Evolutionary conservation across 768 basidiomycete genomes (phyloP).

Genomic region (Phlebiopsis flavidoalba): DNA sequence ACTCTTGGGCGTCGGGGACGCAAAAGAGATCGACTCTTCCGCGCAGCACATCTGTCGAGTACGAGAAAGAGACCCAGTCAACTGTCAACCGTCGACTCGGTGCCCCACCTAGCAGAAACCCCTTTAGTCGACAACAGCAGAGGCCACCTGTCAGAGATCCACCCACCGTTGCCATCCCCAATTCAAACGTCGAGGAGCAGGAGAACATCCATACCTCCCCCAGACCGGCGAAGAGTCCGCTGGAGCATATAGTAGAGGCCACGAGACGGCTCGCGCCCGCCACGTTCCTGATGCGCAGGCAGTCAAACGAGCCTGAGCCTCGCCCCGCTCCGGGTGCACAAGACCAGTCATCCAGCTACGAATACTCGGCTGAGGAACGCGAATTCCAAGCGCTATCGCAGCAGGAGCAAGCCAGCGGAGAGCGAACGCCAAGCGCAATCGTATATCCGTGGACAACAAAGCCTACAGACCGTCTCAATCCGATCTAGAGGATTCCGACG

Average conservation of each 20-base stretch:
- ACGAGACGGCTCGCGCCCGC: slow-evolving; percentile 51
- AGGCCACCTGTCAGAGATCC: slow-evolving; percentile 48
- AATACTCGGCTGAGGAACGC: slow-evolving; percentile 73
- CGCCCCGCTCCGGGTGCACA: slow-evolving; percentile 29
- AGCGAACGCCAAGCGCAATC: slow-evolving; percentile 39
- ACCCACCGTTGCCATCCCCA: slow-evolving; percentile 47
- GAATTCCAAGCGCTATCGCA: slow-evolving; percentile 39
- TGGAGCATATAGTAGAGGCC: slow-evolving; percentile 54
- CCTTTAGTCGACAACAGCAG: slow-evolving; percentile 20
- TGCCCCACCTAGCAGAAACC: slow-evolving; percentile 49
- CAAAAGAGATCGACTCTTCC: slow-evolving; percentile 46
- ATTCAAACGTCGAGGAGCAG: slow-evolving; percentile 60
- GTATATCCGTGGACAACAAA: slow-evolving; percentile 75
- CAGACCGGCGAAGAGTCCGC: slow-evolving; percentile 63
- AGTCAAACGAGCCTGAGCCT: slow-evolving; percentile 49
- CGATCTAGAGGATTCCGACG: slow-evolving; percentile 59
- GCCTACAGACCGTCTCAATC: slow-evolving; percentile 69
- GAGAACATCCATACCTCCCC: slow-evolving; percentile 11
- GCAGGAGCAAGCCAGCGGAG: slow-evolving; percentile 10
- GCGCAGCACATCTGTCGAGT: slow-evolving; percentile 77
- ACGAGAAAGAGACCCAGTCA: slow-evolving; percentile 60
- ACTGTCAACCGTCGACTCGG: slow-evolving; percentile 51
- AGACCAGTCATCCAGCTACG: slow-evolving; percentile 52
- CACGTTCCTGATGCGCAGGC: slow-evolving; percentile 61
- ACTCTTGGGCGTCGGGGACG: slow-evolving; percentile 62